A percentile compares a stretch with the other conserved stretches of the same genome.
These are phyloP conservation scores for Diaporthe destruens DNA, from an alignment of 2,329 filamentous ascomycete species.

Conservation along the genomic window DNA sequence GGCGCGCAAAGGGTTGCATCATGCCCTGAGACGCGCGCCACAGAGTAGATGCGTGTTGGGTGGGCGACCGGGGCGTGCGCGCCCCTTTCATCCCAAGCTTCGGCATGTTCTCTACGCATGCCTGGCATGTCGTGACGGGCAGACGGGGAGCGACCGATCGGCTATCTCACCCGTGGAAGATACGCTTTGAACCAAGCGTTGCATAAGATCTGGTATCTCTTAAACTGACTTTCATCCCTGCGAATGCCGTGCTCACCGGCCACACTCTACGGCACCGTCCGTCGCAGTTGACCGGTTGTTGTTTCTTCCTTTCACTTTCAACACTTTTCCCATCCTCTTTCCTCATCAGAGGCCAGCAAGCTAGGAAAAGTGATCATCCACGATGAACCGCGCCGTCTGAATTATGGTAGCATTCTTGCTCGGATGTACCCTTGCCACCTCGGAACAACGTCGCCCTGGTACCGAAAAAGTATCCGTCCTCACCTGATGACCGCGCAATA, in stretches of 20 bases:
- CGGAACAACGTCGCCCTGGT: conserved; percentile 26
- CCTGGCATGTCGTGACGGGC: conserved; percentile 1
- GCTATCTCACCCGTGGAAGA: conserved; percentile 26
- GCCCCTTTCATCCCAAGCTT: conserved; percentile 22
- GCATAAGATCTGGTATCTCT: conserved; percentile 23
- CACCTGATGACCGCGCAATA: conserved; percentile 29
- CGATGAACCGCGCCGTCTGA: conserved; percentile 7
- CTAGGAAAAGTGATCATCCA: not conserved
- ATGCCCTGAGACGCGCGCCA: conserved; percentile 14
- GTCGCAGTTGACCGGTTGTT: not conserved
- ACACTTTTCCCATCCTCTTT: not conserved
- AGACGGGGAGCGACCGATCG: conserved; percentile 21
- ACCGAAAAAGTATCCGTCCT: conserved; percentile 32
- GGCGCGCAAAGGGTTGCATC: conserved; percentile 18
- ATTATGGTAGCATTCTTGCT: conserved; percentile 23
- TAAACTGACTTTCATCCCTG: not conserved
- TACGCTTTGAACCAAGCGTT: conserved; percentile 26
- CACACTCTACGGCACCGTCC: not conserved
- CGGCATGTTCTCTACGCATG: conserved; percentile 18
- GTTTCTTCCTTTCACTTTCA: not conserved
- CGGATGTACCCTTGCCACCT: conserved; percentile 29
- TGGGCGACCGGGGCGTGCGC: not conserved
- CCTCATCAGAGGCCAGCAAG: not conserved
- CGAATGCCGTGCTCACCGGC: not conserved
- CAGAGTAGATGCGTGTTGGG: conserved; percentile 18